phyloP scores from a whole-genome alignment of 441 rosid genomes.

The Bruguiera hainesii region DNA sequence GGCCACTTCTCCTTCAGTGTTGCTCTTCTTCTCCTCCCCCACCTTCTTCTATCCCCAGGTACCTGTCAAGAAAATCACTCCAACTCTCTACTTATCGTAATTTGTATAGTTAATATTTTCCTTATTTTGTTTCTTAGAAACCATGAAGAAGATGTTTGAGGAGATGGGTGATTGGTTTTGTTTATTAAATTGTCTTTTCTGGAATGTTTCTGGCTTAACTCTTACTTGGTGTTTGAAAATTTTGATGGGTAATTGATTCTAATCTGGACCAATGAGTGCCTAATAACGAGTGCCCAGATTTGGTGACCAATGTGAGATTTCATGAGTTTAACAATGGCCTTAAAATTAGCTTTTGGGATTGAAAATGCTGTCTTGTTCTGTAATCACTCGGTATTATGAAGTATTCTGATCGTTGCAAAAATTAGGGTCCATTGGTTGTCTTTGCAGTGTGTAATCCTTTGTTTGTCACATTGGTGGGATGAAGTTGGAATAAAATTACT shows the following conservation, averaged over 20 bases:
- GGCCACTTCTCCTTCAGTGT: constrained; percentile 21
- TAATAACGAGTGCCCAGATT: background rate
- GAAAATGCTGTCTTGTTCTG: background rate
- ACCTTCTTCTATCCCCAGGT: constrained; percentile 19
- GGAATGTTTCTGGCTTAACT: background rate
- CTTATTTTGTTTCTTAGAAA: background rate
- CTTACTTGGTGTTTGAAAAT: background rate
- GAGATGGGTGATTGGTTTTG: background rate
- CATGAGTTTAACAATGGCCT: background rate
- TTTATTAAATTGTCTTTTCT: background rate
- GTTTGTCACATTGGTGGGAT: background rate
- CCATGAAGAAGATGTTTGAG: background rate
- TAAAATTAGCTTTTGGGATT: background rate
- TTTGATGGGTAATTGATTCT: no score
- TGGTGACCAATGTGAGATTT: background rate
- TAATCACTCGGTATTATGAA: background rate
- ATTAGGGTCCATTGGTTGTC: background rate
- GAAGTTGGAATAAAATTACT: background rate
- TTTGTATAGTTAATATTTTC: background rate
- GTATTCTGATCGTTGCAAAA: no score
- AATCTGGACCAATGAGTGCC: background rate
- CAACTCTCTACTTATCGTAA: background rate
- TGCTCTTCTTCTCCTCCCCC: constrained; percentile 17
- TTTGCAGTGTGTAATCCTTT: background rate
- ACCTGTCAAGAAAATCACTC: background rate